These are phyloP conservation scores for Strobilomyces dryophilus DNA, from an alignment of 768 basidiomycete genomes.

Conservation along the genomic window DNA sequence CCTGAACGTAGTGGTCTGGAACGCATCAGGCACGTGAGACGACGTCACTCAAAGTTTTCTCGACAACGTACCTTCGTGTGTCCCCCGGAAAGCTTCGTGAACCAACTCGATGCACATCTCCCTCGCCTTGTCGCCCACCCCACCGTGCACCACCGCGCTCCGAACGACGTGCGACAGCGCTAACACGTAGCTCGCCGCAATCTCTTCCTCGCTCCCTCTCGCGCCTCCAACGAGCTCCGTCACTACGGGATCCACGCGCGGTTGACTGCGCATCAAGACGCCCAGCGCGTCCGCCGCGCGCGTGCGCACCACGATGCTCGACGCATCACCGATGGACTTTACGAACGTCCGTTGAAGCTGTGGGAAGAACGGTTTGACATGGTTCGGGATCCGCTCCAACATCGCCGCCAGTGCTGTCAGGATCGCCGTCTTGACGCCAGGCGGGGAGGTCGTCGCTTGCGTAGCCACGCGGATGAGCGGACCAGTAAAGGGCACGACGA, in stretches of 20 bases:
- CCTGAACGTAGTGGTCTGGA: slow-evolving; percentile 65
- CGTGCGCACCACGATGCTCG: slow-evolving; percentile 73
- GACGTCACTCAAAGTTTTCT: background rate
- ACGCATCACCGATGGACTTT: slow-evolving; percentile 81
- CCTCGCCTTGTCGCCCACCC: slow-evolving; percentile 72
- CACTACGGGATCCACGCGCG: slow-evolving; percentile 90
- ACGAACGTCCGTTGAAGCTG: slow-evolving; percentile 96
- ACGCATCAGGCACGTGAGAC: background rate
- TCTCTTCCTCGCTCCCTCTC: slow-evolving; percentile 58
- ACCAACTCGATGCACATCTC: slow-evolving; percentile 74
- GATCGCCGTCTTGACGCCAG: slow-evolving; percentile 90
- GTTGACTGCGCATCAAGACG: slow-evolving; percentile 84
- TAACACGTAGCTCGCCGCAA: slow-evolving; percentile 70
- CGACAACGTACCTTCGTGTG: slow-evolving; percentile 51
- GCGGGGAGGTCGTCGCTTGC: slow-evolving; percentile 84
- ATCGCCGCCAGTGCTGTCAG: slow-evolving; percentile 81
- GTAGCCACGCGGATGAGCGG: slow-evolving; percentile 94
- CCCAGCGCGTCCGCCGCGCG: slow-evolving; percentile 85
- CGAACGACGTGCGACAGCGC: slow-evolving; percentile 74
- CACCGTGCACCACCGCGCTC: slow-evolving; percentile 54
- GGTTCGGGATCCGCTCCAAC: slow-evolving; percentile 78
- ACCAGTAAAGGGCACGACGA: slow-evolving; percentile 92
- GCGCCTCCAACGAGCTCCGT: slow-evolving; percentile 75
- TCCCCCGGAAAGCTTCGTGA: slow-evolving; percentile 71
- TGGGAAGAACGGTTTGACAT: slow-evolving; percentile 98